These are phyloP conservation scores for Tylopilus intermedius DNA, from an alignment of 768 basidiomycete species.

Conservation along the genomic window DNA sequence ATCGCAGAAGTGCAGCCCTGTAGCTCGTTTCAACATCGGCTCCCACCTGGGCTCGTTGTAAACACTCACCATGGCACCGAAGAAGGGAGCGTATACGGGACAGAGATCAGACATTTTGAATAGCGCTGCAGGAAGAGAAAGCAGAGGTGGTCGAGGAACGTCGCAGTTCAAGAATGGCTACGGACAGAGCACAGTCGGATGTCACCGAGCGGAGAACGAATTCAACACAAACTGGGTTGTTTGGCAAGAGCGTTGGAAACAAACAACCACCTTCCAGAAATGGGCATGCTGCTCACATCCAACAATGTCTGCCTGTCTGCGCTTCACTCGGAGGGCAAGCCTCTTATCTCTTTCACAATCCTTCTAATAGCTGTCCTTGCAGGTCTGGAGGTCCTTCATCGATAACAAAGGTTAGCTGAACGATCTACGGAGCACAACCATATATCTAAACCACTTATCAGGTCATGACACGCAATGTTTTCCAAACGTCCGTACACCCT, in stretches of 20 bases:
- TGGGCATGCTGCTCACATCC: no score
- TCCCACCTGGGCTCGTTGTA: background rate
- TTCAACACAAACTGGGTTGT: slow-evolving; percentile 9
- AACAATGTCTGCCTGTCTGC: slow-evolving; percentile 61
- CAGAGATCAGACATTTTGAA: slow-evolving; percentile 69
- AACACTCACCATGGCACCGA: slow-evolving; percentile 83
- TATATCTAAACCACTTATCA: slow-evolving; percentile 27
- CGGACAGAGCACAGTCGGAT: slow-evolving; percentile 12
- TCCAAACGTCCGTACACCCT: slow-evolving; percentile 51
- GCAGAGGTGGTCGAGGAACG: background rate
- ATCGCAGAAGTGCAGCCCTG: slow-evolving; percentile 96
- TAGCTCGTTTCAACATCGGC: slow-evolving; percentile 10
- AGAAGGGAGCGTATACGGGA: slow-evolving; percentile 97
- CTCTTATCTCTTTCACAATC: background rate
- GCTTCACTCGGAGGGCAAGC: slow-evolving; percentile 61
- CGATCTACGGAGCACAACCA: no score
- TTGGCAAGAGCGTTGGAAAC: slow-evolving; percentile 28
- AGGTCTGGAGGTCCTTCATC: slow-evolving; percentile 80
- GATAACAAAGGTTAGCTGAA: slow-evolving; percentile 57
- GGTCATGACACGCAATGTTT: slow-evolving; percentile 80
- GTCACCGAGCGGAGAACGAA: slow-evolving; percentile 24
- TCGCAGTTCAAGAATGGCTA: slow-evolving; percentile 8
- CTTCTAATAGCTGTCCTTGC: background rate
- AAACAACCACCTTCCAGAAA: slow-evolving; percentile 23
- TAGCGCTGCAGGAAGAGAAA: background rate